Evolutionary conservation across 192 early-diverging fungal species (phyloP).

Genomic region (Gonapodya sp.): DNA sequence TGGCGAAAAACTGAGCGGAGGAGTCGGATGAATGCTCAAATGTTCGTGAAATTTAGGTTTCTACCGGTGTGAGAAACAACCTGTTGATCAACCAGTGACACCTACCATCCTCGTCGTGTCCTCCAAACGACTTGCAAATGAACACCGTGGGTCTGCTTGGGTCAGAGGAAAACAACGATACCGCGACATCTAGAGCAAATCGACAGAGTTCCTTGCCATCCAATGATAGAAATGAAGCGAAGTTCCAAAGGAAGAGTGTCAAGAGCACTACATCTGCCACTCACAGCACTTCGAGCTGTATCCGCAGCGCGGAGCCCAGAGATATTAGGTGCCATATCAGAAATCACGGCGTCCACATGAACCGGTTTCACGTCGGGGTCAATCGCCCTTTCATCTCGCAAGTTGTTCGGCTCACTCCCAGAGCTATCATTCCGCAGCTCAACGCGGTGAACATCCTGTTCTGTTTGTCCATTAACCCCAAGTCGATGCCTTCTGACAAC

Average conservation of each 20-base stretch:
- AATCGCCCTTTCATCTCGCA: not conserved
- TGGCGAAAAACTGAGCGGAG: not conserved
- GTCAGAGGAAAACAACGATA: not conserved
- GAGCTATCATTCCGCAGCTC: not conserved
- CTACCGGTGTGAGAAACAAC: not conserved
- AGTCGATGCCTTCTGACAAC: not conserved
- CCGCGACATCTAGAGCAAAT: not conserved
- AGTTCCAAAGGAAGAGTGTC: not conserved
- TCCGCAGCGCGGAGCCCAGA: not conserved
- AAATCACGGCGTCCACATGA: slow-evolving; percentile 9
- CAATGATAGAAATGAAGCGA: not conserved
- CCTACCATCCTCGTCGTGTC: not conserved
- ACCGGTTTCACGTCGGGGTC: too few species aligned
- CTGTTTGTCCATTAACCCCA: not conserved
- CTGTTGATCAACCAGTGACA: not conserved
- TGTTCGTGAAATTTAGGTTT: too few species aligned
- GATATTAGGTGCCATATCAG: slow-evolving; percentile 1
- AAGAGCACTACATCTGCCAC: too few species aligned
- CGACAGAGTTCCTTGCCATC: not conserved
- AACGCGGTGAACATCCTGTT: not conserved
- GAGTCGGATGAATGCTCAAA: not conserved
- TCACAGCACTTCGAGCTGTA: not conserved
- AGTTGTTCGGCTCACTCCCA: not conserved
- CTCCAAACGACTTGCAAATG: not conserved
- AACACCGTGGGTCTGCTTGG: not conserved